Conservation (phyloP, 2,329 filamentous ascomycete species). For the Xylaria sp. region DNA sequence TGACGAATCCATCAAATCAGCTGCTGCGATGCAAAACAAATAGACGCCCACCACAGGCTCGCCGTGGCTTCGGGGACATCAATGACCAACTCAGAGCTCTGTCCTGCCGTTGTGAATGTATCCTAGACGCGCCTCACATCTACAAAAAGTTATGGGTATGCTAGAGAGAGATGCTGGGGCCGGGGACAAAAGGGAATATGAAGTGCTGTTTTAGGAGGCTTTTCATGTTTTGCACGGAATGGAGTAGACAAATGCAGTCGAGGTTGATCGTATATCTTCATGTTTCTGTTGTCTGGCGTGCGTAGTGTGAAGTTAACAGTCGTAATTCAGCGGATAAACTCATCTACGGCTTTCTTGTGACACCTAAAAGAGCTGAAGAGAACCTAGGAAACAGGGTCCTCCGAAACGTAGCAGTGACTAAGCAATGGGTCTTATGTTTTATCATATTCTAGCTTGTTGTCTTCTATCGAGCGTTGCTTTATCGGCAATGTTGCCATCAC, state of each 20-base stretch:
- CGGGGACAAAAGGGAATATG: constrained; percentile 56
- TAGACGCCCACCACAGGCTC: constrained; percentile 49
- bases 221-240: constrained; percentile 57
- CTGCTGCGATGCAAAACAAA: constrained; percentile 37
- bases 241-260: constrained; percentile 60
- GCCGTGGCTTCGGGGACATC: constrained; percentile 57
- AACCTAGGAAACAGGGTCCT: background rate
- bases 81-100: constrained; percentile 55
- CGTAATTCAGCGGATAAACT: constrained; percentile 23
- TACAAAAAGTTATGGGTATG: constrained; percentile 65
- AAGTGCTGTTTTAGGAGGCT: constrained; percentile 61
- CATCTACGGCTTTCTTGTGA: constrained; percentile 11
- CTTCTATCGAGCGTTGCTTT: constrained; percentile 9
- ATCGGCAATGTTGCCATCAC: background rate
- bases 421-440: background rate
- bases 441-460: constrained; percentile 19
- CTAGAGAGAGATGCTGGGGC: constrained; percentile 60
- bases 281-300: constrained; percentile 53
- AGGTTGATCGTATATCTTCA: constrained; percentile 68
- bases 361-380: background rate
- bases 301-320: constrained; percentile 44
- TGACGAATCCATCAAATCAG: constrained; percentile 30
- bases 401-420: background rate
- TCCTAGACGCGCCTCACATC: constrained; percentile 64
- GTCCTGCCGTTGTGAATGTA: constrained; percentile 57